phyloP scores from a whole-genome alignment of 1,284 basidiomycete species.

The Blastosporella zonata region DNA sequence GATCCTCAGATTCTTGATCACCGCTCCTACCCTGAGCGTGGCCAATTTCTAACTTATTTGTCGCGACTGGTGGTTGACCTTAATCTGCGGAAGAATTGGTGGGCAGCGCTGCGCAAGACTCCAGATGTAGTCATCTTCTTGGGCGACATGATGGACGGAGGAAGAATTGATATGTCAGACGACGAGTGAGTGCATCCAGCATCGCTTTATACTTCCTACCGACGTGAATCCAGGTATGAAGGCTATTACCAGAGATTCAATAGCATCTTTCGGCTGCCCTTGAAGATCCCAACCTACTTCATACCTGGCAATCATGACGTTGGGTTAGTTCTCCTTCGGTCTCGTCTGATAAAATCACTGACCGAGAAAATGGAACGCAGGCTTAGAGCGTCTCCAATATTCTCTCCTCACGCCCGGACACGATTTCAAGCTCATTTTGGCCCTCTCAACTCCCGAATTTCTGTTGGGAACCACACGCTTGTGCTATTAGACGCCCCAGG shows the following conservation, averaged over 20 bases:
- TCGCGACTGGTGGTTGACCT: constrained; percentile 63
- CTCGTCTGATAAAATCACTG: constrained; percentile 2
- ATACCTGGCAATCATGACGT: constrained; percentile 90
- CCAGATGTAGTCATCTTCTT: constrained; percentile 80
- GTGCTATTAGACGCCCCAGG: constrained; percentile 75
- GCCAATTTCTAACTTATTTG: constrained; percentile 45
- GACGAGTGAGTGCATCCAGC: constrained; percentile 57
- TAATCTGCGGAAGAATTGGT: constrained; percentile 84
- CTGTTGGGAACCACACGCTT: constrained; percentile 68
- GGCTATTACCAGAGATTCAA: constrained; percentile 65
- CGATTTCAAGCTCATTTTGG: constrained; percentile 73
- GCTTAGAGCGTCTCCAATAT: constrained; percentile 53
- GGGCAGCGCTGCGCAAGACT: constrained; percentile 52
- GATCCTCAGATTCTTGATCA: constrained; percentile 82
- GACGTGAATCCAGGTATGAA: constrained; percentile 54
- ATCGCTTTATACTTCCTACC: neutral
- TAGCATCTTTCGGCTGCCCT: constrained; percentile 55
- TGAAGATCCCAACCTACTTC: constrained; percentile 53
- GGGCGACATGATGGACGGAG: constrained; percentile 88
- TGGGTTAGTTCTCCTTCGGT: constrained; percentile 46
- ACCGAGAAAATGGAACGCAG: constrained; percentile 30
- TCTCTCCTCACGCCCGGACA: constrained; percentile 56
- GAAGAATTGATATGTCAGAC: constrained; percentile 61
- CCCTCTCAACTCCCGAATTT: constrained; percentile 48
- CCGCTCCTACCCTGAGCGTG: constrained; percentile 55